A percentile compares a stretch with the other conserved stretches of the same genome.
Evolutionary conservation across 768 basidiomycete species (phyloP).

Genomic region (Melanogaster broomeanus): DNA sequence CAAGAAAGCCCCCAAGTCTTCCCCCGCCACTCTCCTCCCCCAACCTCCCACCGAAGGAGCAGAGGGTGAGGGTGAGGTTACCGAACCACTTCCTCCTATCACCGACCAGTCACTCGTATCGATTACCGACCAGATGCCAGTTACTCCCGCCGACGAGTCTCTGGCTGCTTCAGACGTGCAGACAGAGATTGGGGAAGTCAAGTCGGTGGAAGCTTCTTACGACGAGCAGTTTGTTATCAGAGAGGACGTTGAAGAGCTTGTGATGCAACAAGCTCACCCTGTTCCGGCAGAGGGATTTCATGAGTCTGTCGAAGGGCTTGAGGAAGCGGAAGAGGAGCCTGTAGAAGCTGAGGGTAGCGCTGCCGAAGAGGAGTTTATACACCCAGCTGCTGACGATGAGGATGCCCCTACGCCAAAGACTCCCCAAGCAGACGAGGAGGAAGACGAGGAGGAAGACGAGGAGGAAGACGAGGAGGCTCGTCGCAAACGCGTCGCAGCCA

Average conservation of each 20-base stretch:
- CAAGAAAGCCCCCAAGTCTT: constrained; percentile 58
- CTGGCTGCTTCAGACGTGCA: constrained; percentile 11
- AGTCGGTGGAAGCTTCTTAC: neutral
- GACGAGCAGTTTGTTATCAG: constrained; percentile 1
- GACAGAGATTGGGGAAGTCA: constrained; percentile 9
- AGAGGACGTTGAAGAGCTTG: neutral
- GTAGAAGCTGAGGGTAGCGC: constrained; percentile 3
- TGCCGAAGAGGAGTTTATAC: constrained; percentile 2
- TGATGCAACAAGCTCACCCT: neutral
- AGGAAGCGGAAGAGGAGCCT: constrained; percentile 15
- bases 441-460: constrained; percentile 49
- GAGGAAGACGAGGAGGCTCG: constrained; percentile 57
- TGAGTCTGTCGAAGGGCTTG: constrained; percentile 6
- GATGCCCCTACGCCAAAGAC: neutral
- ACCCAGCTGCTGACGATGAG: constrained; percentile 3
- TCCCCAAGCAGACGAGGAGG: constrained; percentile 36
- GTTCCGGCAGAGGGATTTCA: constrained; percentile 3
- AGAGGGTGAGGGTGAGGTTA: constrained; percentile 1
- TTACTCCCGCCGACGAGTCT: neutral
- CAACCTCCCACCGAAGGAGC: constrained; percentile 27
- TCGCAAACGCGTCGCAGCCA: constrained; percentile 59
- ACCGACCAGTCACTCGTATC: constrained; percentile 1
- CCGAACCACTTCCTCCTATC: constrained; percentile 1
- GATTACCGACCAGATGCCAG: constrained; percentile 1
- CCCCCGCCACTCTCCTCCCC: constrained; percentile 34